Evolutionary conservation across 2,329 filamentous ascomycete genomes (phyloP).

Genomic region (Claviceps fusiformis): DNA sequence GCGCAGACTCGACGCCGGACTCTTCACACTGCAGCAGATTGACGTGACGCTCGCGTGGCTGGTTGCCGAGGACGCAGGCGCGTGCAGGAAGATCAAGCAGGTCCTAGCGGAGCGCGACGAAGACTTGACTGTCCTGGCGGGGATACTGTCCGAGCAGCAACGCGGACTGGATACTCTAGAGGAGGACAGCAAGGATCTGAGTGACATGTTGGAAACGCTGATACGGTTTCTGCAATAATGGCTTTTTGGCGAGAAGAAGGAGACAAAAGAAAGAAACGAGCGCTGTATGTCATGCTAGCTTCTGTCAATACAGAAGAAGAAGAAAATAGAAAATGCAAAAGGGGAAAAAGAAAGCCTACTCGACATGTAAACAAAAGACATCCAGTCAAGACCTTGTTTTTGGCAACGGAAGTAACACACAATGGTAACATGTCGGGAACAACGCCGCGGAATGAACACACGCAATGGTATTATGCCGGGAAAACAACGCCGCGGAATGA

Average conservation of each 20-base stretch:
- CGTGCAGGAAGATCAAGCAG: constrained; percentile 47
- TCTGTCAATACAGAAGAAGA: no score
- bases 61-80: constrained; percentile 73
- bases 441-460: neutral
- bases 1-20: constrained; percentile 64
- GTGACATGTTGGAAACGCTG: constrained; percentile 41
- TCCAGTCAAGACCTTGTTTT: no score
- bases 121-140: constrained; percentile 45
- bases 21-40: constrained; percentile 71
- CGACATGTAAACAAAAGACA: no score
- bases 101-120: constrained; percentile 58
- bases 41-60: constrained; percentile 86
- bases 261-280: no score
- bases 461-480: no score
- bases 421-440: no score
- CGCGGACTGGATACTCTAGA: constrained; percentile 41
- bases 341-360: no score
- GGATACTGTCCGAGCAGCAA: constrained; percentile 51
- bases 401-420: no score
- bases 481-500: no score
- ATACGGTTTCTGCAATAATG: constrained; percentile 31
- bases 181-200: constrained; percentile 42
- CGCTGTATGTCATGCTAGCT: no score
- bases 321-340: no score
- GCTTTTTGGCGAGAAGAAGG: no score